Evolutionary conservation across 2,329 filamentous ascomycete genomes (phyloP).

Genomic region (Cryoendolithus antarcticus): DNA sequence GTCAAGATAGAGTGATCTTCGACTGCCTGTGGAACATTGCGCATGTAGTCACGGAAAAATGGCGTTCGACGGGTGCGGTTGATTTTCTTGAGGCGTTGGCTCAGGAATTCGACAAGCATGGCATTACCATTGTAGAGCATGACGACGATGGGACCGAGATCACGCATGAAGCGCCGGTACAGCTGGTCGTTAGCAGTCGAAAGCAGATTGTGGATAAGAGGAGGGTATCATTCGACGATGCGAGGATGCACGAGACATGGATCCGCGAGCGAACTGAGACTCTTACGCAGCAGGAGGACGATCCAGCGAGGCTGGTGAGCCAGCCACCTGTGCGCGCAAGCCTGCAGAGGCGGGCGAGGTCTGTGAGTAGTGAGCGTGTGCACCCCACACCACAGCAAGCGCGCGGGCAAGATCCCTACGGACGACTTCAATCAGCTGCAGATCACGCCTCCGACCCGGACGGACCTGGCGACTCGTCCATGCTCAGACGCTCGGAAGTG

Average conservation of each 20-base stretch:
- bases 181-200: no score
- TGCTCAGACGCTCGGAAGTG: neutral
- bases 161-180: no score
- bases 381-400: neutral
- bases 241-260: conserved; percentile 40
- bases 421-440: neutral
- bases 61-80: neutral
- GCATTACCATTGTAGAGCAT: no score
- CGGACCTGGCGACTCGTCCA: neutral
- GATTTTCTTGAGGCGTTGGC: neutral
- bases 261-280: conserved; percentile 20
- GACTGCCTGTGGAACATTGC: neutral
- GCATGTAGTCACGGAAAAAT: neutral
- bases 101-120: no score
- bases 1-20: conserved; percentile 51
- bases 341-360: neutral
- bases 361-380: neutral
- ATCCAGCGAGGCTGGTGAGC: neutral
- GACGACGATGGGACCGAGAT: no score
- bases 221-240: conserved; percentile 46
- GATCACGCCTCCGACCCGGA: neutral
- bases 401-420: neutral
- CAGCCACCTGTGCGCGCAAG: neutral
- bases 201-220: conserved; percentile 17
- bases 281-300: neutral